These are phyloP conservation scores for Colletotrichum liaoningense DNA, from an alignment of 2,329 filamentous ascomycete genomes.

Conservation along the genomic window DNA sequence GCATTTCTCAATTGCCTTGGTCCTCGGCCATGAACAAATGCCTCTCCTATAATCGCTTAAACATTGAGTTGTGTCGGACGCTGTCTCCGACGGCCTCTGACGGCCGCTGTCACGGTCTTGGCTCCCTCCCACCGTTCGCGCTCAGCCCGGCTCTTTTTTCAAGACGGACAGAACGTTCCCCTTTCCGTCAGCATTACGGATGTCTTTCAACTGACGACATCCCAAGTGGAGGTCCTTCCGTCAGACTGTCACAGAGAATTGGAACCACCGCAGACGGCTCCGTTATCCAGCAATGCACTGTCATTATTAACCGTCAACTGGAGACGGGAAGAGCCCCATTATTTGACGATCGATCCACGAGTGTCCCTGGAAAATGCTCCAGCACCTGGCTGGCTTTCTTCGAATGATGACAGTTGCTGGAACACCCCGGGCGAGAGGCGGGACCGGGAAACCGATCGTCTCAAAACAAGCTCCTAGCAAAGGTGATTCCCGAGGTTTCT, in stretches of 20 bases:
- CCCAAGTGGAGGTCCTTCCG: not conserved
- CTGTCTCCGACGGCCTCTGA: conserved; percentile 8
- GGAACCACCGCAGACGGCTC: not conserved
- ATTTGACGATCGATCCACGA: conserved; percentile 27
- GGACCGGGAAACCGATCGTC: not conserved
- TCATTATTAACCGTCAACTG: conserved; percentile 1
- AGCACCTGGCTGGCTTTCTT: conserved; percentile 7
- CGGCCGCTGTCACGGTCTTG: conserved; percentile 27
- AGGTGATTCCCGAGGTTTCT: not conserved
- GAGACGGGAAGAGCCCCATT: conserved; percentile 22
- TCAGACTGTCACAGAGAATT: not conserved
- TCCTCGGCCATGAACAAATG: not conserved
- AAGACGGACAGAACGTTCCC: not conserved
- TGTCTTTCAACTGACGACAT: not conserved
- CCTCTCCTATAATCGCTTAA: not conserved
- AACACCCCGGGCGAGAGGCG: conserved; percentile 1
- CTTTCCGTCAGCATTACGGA: conserved; percentile 17
- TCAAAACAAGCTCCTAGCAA: not conserved
- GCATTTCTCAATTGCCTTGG: not conserved
- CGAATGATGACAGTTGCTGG: conserved; percentile 17
- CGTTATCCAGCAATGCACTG: not conserved
- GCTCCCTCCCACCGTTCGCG: conserved; percentile 30
- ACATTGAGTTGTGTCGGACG: not conserved
- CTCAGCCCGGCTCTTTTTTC: not conserved
- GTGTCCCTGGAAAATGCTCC: conserved; percentile 19